These are phyloP conservation scores for Hypoxylon crocopeplum DNA, from an alignment of 495 filamentous ascomycete genomes.

Conservation along the genomic window DNA sequence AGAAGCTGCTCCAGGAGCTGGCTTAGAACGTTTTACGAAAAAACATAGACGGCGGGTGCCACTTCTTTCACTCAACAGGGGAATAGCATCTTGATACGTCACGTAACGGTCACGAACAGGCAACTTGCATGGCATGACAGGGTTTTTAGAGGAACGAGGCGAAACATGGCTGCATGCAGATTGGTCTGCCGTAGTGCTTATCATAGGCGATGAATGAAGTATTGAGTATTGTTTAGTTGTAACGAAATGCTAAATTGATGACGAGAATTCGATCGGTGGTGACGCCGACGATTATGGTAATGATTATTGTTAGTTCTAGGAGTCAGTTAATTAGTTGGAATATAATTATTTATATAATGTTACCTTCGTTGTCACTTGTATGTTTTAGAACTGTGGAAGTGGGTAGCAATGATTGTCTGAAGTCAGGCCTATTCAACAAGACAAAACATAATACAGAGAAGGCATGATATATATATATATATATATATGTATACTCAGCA, in stretches of 20 bases:
- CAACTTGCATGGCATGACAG: conserved; percentile 7
- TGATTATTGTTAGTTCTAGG: too few species aligned
- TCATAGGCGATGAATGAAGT: conserved; percentile 1
- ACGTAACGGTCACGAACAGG: conserved; percentile 1
- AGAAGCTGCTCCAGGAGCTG: conserved; percentile 51
- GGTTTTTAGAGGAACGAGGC: conserved; percentile 7
- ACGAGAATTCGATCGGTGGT: neutral
- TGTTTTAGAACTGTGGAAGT: too few species aligned
- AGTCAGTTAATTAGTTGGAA: too few species aligned
- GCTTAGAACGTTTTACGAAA: neutral
- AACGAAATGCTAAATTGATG: neutral
- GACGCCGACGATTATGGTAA: neutral
- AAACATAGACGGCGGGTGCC: neutral
- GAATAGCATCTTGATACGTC: conserved; percentile 3
- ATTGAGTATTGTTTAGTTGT: conserved; percentile 3
- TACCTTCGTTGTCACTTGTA: too few species aligned
- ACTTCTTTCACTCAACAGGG: conserved; percentile 1
- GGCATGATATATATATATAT: too few species aligned
- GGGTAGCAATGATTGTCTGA: too few species aligned
- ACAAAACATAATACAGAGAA: too few species aligned
- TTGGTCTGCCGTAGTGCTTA: neutral
- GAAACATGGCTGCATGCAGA: neutral
- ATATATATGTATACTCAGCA: too few species aligned
- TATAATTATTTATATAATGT: too few species aligned
- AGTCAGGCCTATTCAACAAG: too few species aligned